Evolutionary conservation across 225 moss, liverwort and hornwort species (phyloP), one percentile per base, ranked within the genome.

Genomic region (Takakia lepidozioides): DNA sequence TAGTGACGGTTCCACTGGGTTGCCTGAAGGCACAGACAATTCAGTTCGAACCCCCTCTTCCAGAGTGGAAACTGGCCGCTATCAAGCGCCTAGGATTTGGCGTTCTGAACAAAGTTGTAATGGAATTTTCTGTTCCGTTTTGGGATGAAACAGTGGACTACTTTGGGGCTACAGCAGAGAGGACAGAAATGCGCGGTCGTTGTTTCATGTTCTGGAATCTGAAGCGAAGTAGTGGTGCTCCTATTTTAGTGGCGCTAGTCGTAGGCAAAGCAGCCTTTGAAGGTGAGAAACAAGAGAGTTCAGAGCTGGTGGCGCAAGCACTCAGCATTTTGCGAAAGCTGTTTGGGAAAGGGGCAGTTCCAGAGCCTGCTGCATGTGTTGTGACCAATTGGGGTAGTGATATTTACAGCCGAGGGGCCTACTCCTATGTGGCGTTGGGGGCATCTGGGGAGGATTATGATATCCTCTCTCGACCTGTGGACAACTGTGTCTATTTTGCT

Each of bases 131-230:
- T 48, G 57, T 55, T 32, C 60, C 56, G 17, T 83, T 78, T 27
- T 83, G 82, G 82, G 74, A 78, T 56, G 82, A 83, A 48, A 73
- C 25, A 46, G 82, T 83, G 30, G 82, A 83, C 46, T 83, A 78
- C 52, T 78, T 83, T 26, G 82, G 82, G 16, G 71, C 74, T 19
- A 67, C 78, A 14, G 78, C 82, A 10, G 78, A 59, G 56, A 74
- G 70, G 55, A 70, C 46, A 25, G 66, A 73, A 19, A 56, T 70
- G 7, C 65, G 82, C 10, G 77, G 78, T 14, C 67, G 73, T 46
- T 83, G 82, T 38, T 78, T 78, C 49, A 78, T 78, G 77, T 83
- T 83, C 10, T 78, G 77, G 78, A 83, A 83, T 30, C 15, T 83
- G 61, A 73, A 71, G 61, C 67, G 57, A 58, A 78, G 64, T 20